A percentile compares a stretch with the other conserved stretches of the same genome.
Evolutionary conservation across 768 basidiomycete species (phyloP).

Genomic region (Xerocomellus intermedius): DNA sequence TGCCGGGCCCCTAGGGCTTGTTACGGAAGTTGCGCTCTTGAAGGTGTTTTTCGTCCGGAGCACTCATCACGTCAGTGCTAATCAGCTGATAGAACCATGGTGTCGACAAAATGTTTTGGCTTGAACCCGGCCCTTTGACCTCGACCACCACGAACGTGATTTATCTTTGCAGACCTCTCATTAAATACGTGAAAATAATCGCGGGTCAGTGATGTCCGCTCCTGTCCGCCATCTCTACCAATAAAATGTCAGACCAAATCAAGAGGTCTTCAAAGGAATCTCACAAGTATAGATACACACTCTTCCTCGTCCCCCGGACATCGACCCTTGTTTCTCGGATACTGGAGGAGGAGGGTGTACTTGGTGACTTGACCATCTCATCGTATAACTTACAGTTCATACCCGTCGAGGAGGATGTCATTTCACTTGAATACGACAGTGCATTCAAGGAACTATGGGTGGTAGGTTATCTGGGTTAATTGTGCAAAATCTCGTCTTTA

Average conservation of each 20-base stretch:
- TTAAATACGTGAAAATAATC: slow-evolving; percentile 83
- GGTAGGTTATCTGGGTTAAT: slow-evolving; percentile 44
- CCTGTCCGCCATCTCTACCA: slow-evolving; percentile 20
- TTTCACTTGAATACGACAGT: slow-evolving; percentile 84
- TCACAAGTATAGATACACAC: slow-evolving; percentile 78
- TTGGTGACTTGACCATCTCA: slow-evolving; percentile 87
- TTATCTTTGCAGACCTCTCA: slow-evolving; percentile 87
- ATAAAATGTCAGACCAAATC: slow-evolving; percentile 73
- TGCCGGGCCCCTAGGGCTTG: slow-evolving; percentile 88
- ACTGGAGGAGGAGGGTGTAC: slow-evolving; percentile 94
- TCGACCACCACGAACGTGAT: slow-evolving; percentile 87
- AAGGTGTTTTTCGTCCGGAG: slow-evolving; percentile 55
- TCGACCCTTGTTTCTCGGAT: slow-evolving; percentile 85
- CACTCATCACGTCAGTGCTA: not conserved
- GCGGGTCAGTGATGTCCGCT: slow-evolving; percentile 58
- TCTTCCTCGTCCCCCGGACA: slow-evolving; percentile 83
- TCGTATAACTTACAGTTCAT: slow-evolving; percentile 93
- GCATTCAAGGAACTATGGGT: slow-evolving; percentile 90
- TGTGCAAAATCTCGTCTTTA: not conserved
- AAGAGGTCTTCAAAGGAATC: slow-evolving; percentile 71
- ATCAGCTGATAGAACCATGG: slow-evolving; percentile 80
- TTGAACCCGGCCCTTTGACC: slow-evolving; percentile 83
- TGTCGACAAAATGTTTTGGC: slow-evolving; percentile 99
- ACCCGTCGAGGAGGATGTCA: slow-evolving; percentile 87
- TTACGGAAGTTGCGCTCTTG: slow-evolving; percentile 90